A percentile compares a stretch with the other conserved stretches of the same genome.
These are phyloP conservation scores for Didymella arachidicola DNA, from an alignment of 2,329 filamentous ascomycete species.

Conservation along the genomic window DNA sequence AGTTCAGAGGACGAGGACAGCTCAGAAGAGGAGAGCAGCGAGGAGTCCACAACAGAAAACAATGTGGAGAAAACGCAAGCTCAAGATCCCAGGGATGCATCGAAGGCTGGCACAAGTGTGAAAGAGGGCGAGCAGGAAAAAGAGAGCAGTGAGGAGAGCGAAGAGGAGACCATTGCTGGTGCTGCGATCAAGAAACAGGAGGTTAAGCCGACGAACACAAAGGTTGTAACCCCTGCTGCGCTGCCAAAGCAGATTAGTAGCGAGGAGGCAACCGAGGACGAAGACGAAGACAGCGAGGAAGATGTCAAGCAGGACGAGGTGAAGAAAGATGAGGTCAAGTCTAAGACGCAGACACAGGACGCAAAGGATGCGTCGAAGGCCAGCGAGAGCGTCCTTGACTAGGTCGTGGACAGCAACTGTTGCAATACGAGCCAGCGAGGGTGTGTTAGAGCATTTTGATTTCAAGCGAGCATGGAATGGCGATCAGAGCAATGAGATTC, in stretches of 20 bases:
- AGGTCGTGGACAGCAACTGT: neutral
- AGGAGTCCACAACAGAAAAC: conserved; percentile 22
- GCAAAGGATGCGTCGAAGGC: conserved; percentile 42
- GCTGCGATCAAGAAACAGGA: neutral
- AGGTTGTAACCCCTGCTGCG: conserved; percentile 21
- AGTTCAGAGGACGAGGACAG: conserved; percentile 16
- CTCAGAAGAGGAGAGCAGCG: conserved; percentile 24
- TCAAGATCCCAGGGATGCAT: conserved; percentile 36
- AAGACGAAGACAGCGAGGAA: neutral
- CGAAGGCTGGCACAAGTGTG: conserved; percentile 48
- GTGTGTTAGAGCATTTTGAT: neutral
- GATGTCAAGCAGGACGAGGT: conserved; percentile 2
- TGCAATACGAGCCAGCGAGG: neutral
- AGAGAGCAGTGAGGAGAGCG: neutral
- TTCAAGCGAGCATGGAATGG: conserved; percentile 15
- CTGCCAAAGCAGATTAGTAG: conserved; percentile 24
- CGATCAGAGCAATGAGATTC: neutral
- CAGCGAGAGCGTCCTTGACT: conserved; percentile 49
- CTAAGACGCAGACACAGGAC: conserved; percentile 32
- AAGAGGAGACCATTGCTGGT: neutral
- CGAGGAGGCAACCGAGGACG: conserved; percentile 12
- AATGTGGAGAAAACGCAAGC: conserved; percentile 30
- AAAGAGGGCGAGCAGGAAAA: conserved; percentile 41
- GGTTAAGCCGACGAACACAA: conserved; percentile 15
- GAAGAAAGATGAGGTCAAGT: conserved; percentile 2